Conservation (phyloP, 257 asterid species). For the Datura wrightii region DNA sequence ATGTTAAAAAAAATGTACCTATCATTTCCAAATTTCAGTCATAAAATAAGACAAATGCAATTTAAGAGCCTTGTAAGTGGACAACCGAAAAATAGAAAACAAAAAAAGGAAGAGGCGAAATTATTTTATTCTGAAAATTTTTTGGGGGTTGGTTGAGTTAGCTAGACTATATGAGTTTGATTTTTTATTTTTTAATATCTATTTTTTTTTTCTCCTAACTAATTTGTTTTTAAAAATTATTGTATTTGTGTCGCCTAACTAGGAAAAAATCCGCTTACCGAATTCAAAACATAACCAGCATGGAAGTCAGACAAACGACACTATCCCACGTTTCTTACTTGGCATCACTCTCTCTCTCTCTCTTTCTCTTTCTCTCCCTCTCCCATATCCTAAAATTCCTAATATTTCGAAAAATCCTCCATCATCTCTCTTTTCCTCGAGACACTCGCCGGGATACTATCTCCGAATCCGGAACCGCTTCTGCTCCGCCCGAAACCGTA, state of each 20-base stretch:
- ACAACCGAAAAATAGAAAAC: too few species aligned
- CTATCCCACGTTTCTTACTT: constrained; percentile 30
- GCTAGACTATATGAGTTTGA: too few species aligned
- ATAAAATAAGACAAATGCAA: too few species aligned
- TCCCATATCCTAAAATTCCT: constrained; percentile 3
- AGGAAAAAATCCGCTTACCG: neutral
- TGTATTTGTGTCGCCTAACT: neutral
- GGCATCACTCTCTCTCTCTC: constrained; percentile 25
- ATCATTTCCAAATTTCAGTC: too few species aligned
- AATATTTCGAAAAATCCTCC: neutral
- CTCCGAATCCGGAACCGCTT: constrained; percentile 27
- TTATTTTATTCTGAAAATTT: too few species aligned
- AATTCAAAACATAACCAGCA: neutral
- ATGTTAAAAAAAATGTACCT: too few species aligned
- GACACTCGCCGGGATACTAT: constrained; percentile 27
- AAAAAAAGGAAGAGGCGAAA: too few species aligned
- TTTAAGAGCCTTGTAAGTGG: too few species aligned
- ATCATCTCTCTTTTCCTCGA: constrained; percentile 12
- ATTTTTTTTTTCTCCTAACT: too few species aligned
- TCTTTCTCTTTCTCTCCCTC: constrained; percentile 26
- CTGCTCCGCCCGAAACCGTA: neutral
- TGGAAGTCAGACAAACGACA: constrained; percentile 22
- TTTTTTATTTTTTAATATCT: too few species aligned
- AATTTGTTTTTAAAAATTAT: too few species aligned
- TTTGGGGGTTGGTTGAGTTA: too few species aligned